Evolutionary conservation across 495 filamentous ascomycete genomes (phyloP), one percentile per base, ranked within the genome.

Genomic region (Xylaria scruposa): DNA sequence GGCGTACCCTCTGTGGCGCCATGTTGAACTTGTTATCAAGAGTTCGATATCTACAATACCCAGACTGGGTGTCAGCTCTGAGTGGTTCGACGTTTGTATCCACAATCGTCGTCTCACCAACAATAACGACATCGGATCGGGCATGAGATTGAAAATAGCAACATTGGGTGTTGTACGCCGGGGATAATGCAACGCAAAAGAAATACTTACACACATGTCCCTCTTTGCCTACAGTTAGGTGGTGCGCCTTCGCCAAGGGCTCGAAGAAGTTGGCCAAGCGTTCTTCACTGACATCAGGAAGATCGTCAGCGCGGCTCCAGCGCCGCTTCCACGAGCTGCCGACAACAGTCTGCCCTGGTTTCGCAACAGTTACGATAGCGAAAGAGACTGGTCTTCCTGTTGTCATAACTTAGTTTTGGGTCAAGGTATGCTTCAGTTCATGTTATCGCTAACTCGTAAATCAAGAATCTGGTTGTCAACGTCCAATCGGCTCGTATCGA

Each of bases 171-270:
- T 31, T 56, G 13, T 31, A 17, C 1, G 31, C 26, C 15, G 2
- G 26, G 53, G 53, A 24, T 54, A 10, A 54, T n/a, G 8, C 29
- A 36, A 36, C 17, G 8, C 29, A 36, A 36, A 6, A 21, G 29
- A 38, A 56, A n/a, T 17, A 72, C 77, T 59, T 73, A 77, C 77
- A 78, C 38, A 77, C 75, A 19, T 78, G 77, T 8, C 75, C 77
- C 53, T 77, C 72, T 31, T 74, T 74, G 36, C 75, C 74, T 19
- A 76, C 68, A 8, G 74, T 72, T 15, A 76, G 53, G 31, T 74
- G 72, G 40, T 79, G 75, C 8, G 68, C 74, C 66, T 62, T 74
- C 42, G 70, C 72, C 1, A 77, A 26, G 21, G 75, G 73, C 56
- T 77, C 77, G 31, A 79, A 77, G 68, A 77, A 77, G 15, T 66